phyloP scores from a whole-genome alignment of 768 basidiomycete genomes.

The Xerocomus brunneocitrinus region DNA sequence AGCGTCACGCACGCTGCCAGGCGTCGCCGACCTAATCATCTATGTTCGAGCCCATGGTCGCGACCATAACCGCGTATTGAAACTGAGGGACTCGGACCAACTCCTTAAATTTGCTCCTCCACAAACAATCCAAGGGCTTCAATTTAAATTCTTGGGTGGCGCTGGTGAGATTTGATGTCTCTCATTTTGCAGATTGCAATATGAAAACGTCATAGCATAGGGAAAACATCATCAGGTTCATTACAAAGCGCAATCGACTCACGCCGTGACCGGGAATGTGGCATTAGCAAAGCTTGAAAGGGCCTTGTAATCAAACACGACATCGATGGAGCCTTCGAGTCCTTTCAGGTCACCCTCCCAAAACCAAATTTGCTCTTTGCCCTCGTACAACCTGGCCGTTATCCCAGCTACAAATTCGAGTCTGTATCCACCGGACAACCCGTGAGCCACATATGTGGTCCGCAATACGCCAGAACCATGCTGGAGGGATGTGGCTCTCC shows the following conservation, averaged over 20 bases:
- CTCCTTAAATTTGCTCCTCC: no score
- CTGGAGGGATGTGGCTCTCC: not conserved
- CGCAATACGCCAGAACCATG: not conserved
- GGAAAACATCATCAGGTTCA: no score
- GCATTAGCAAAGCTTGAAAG: not conserved
- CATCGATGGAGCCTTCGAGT: not conserved
- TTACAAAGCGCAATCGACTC: not conserved
- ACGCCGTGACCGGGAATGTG: not conserved
- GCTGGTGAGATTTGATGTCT: no score
- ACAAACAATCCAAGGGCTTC: no score
- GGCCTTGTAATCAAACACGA: not conserved
- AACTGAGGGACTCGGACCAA: no score
- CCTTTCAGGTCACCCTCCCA: not conserved
- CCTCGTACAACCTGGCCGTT: not conserved
- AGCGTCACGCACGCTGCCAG: no score
- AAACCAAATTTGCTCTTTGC: not conserved
- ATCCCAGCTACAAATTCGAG: not conserved
- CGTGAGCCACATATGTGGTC: not conserved
- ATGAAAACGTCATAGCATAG: no score
- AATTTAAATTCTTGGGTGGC: no score
- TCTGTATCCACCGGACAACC: not conserved
- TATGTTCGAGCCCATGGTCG: no score
- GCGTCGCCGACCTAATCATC: no score
- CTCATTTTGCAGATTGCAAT: no score
- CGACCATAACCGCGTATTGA: no score